phyloP scores from a whole-genome alignment of 352 stramenopile species.

The Phytophthora citrophthora region DNA sequence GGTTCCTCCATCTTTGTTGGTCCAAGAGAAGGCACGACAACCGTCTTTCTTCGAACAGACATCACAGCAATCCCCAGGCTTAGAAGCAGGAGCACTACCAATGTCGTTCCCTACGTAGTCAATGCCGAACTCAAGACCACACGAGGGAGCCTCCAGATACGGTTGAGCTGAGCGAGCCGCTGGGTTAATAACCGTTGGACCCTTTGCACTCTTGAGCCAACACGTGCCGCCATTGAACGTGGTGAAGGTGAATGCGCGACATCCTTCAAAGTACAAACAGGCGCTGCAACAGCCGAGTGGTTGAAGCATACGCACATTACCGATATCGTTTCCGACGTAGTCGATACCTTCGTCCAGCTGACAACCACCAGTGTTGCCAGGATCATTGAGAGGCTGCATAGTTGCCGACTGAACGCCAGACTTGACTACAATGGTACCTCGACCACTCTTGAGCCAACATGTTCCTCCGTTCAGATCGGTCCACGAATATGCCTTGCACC shows the following conservation, averaged over 20 bases:
- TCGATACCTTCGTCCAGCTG: slow-evolving; percentile 38
- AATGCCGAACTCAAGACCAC: slow-evolving; percentile 20
- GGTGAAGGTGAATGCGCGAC: slow-evolving; percentile 33
- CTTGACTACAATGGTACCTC: slow-evolving; percentile 24
- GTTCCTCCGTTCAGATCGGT: slow-evolving; percentile 50
- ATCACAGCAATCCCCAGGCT: slow-evolving; percentile 31
- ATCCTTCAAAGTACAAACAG: slow-evolving; percentile 27
- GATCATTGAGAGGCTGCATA: slow-evolving; percentile 7
- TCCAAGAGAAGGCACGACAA: slow-evolving; percentile 33
- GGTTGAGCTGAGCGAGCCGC: slow-evolving; percentile 25
- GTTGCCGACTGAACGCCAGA: slow-evolving; percentile 17
- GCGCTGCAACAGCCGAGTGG: slow-evolving; percentile 33
- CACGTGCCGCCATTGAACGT: slow-evolving; percentile 30
- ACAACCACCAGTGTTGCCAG: slow-evolving; percentile 7
- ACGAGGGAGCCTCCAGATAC: slow-evolving; percentile 1
- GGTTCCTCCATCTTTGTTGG: slow-evolving; percentile 24
- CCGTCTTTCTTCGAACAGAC: slow-evolving; percentile 31
- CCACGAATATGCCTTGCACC: slow-evolving; percentile 52
- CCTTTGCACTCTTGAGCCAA: slow-evolving; percentile 38
- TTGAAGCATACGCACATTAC: slow-evolving; percentile 8
- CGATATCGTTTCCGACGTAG: slow-evolving; percentile 56
- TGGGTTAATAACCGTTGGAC: slow-evolving; percentile 15
- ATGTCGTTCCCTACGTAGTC: slow-evolving; percentile 47
- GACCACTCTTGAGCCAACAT: slow-evolving; percentile 65
- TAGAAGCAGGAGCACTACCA: slow-evolving; percentile 24